These are phyloP conservation scores for Stylonectria norvegica DNA, from an alignment of 2,329 filamentous ascomycete species.

Conservation along the genomic window DNA sequence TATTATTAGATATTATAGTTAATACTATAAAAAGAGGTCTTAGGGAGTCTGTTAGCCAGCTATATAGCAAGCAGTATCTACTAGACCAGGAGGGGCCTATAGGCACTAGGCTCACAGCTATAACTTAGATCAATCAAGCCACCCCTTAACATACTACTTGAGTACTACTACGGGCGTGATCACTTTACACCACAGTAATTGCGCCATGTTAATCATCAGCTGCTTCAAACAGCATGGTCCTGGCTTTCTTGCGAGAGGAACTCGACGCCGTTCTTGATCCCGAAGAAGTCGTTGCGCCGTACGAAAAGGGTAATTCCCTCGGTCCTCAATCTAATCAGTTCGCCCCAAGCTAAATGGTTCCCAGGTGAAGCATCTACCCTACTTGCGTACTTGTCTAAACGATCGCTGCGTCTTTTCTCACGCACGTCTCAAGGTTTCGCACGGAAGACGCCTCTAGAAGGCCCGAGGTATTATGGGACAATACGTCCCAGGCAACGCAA, in stretches of 20 bases:
- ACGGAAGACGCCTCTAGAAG: slow-evolving; percentile 28
- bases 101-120: no score
- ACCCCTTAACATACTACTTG: no score
- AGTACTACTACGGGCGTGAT: no score
- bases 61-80: no score
- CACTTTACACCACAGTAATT: slow-evolving; percentile 46
- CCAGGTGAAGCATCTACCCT: slow-evolving; percentile 48
- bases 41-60: no score
- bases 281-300: slow-evolving; percentile 43
- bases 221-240: slow-evolving; percentile 43
- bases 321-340: no score
- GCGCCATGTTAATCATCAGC: slow-evolving; percentile 51
- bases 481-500: slow-evolving; percentile 34
- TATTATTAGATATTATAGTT: not conserved
- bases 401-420: slow-evolving; percentile 38
- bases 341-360: no score
- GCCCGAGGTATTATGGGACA: slow-evolving; percentile 27
- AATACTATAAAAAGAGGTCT: not conserved
- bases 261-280: slow-evolving; percentile 42
- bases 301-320: no score
- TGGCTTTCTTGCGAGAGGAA: slow-evolving; percentile 41
- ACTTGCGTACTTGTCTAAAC: slow-evolving; percentile 50
- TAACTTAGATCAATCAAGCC: no score
- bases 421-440: slow-evolving; percentile 27
- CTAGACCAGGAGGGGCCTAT: no score